A percentile compares a stretch with the other conserved stretches of the same genome.
These are phyloP conservation scores for Rhodamnia argentea DNA, from an alignment of 345 rosid genomes.

Conservation along the genomic window DNA sequence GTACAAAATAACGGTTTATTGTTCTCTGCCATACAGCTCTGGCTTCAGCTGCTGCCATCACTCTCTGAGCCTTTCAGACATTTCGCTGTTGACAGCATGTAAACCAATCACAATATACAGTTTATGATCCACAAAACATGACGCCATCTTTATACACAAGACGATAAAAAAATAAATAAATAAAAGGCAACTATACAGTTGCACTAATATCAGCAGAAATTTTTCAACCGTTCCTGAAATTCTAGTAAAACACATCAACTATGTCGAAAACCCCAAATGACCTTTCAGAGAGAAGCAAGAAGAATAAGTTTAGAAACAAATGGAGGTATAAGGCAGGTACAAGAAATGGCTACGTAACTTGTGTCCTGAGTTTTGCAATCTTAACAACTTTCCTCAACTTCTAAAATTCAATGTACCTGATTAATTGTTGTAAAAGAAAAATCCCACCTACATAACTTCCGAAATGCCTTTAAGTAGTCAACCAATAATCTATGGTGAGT, in stretches of 20 bases:
- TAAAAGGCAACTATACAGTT: neutral
- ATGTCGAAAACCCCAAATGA: neutral
- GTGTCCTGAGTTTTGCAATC: neutral
- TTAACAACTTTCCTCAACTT: neutral
- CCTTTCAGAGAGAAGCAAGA: neutral
- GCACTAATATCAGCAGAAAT: neutral
- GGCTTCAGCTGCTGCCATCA: conserved; percentile 90
- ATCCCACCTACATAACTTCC: neutral
- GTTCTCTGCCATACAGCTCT: conserved; percentile 90
- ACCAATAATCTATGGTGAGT: neutral
- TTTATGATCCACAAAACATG: neutral
- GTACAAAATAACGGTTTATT: conserved; percentile 88
- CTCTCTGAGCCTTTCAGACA: conserved; percentile 23
- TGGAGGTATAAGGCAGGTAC: neutral
- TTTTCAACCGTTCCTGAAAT: neutral
- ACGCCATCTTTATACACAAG: neutral
- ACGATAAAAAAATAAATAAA: neutral
- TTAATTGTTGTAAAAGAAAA: neutral
- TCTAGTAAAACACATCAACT: neutral
- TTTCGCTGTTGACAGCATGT: conserved; percentile 6
- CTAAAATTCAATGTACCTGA: neutral
- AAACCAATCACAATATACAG: neutral
- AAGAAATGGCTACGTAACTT: neutral
- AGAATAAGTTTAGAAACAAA: neutral
- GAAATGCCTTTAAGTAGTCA: neutral